Base-by-base conservation (phyloP, 768 basidiomycete species). In the Suillus cothurnatus region DNA sequence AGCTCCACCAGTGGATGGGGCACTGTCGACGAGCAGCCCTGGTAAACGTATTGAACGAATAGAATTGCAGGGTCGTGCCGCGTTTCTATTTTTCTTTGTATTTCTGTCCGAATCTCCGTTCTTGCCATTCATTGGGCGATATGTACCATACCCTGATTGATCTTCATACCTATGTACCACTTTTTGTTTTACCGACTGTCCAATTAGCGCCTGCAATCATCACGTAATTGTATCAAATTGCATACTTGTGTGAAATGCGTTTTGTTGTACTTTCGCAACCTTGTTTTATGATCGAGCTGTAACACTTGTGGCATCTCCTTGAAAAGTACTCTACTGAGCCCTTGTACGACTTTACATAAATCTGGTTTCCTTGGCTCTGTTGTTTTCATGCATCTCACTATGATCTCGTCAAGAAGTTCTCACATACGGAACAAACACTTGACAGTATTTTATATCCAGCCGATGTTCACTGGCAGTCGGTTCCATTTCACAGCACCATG, bases 1-100 rank as follows among this genome's bases (percentile, higher is more conserved):
- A 66, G 68, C 52, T 71, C 73, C 6, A 69, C 67, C 28, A 67
- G 71, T 15, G 74, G 75, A 17, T 77, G 74, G 73, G 75, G 73
- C 28, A 66, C 50, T 4, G 68, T 66, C 26, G 4, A 63, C 5
- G 67, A 76, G 2, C 64, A 67, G 67, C 74, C 70, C 39, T 75
- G 71, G 69, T 75, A 61, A 73, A n/a, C 45, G 41, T 26, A 2
- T 38, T 11, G 23, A 57, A 6, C 26, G 23, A 38, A 17, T 3
- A 12, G 38, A 12, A n/a, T 26, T 39, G 17, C 11, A 19, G 17
- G 23, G 38, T 26, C 36, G 9, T 6, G 19, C 23, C 9, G 15
- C 17, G 5, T 38, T 6, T 17, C 15, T 7, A 26, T 12, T 17
- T 15, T 57, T 21, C 14, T 56, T 58, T 58, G 38, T 39, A 28